Base-by-base conservation (phyloP, 2,329 filamentous ascomycete genomes). In the Penicillium capsulatum region DNA sequence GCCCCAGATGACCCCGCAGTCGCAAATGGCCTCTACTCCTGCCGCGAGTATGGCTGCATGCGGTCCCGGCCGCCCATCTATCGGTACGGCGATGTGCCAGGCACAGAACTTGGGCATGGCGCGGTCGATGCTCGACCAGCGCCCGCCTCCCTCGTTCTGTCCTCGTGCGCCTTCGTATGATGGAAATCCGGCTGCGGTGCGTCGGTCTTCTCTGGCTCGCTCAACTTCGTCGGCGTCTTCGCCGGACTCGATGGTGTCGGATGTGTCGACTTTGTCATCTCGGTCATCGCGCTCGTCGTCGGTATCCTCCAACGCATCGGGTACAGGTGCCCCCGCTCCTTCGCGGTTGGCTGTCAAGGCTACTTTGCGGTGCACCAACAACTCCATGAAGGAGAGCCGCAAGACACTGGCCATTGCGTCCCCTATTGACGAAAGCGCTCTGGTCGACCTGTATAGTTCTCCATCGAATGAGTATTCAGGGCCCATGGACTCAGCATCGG, bases 211-310 rank as follows among this genome's bases (percentile, higher is more conserved):
- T 44, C 61, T 72, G 47, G 69, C 71, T 40, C 74, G 68, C 39
- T 73, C 74, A 15, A 68, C 70, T 17, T 79, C 76, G 3, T 75
- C 71, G 31, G 62, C 62, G 14, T 75, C 71, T 7, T 77, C 73
- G 30, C 79, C 79, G n/a, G 78, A 81, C 48, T 81, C 79, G 22
- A 78, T 81, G 73, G 63, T 80, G 24, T 80, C 77, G 17, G 79
- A 82, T 57, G 70, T 70, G 38, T 77, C 75, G 24, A 71, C 71
- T 10, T 66, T 77, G 44, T 76, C 75, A 38, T 77, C 62, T 49
- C 67, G 66, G 51, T 66, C 61, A 59, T 77, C 74, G 64, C 74
- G 76, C 60, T 78, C 68, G 13, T 70, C 67, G 4, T 70, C 68
- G 3, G 63, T 70, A 33, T 70, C 67, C 4, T 71, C 68, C n/a